Base-by-base conservation (phyloP, 2,329 filamentous ascomycete species). In the Ophiostoma himal-ulmi region DNA sequence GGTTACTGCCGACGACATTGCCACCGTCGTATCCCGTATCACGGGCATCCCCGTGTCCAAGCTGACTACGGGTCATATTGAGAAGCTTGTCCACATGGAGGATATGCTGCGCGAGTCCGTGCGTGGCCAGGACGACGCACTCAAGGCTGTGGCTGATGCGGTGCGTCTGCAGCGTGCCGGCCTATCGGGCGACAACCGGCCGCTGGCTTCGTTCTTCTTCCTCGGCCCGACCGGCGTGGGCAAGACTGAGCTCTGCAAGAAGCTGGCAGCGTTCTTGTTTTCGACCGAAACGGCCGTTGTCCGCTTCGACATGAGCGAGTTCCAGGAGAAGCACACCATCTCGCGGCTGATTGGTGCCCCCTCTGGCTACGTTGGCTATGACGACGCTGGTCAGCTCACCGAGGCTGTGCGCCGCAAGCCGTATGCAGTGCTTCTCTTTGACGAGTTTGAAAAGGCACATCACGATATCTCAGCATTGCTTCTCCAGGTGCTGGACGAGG, bases 361-460 rank as follows among this genome's bases (percentile, higher is more conserved):
- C 0, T 94, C 95, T 6, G 94, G 94, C 30, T 98, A 98, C 77
- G 91, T 98, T 36, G 95, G 95, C 11, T 98, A 98, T 77, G 95
- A 99, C 66, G 95, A 98, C 77, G 94, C 94, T 4, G 95, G 95
- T 0, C 95, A 98, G 80, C 85, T 99, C 13, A 98, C 95, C 0
- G 95, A 99, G 81, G 94, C 94, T 5, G 93, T 99, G 3, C 88
- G 95, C 70, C 87, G 95, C 72, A 98, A 98, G 79, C 95, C 95
- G 0, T 98, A 98, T 75, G 94, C 94, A 0, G 93, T 99, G 0
- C 84, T 99, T 0, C 85, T 99, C 1, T 96, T 99, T 75, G 95
- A 99, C 78, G 95, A 98, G 78, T 98, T 97, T 75, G 95, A 99
- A 78, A 98, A 99, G 78, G 95, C 94, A 0, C 95, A 98, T 78